Evolutionary conservation across 352 stramenopile genomes (phyloP).

Genomic region (Phytopythium montanum): DNA sequence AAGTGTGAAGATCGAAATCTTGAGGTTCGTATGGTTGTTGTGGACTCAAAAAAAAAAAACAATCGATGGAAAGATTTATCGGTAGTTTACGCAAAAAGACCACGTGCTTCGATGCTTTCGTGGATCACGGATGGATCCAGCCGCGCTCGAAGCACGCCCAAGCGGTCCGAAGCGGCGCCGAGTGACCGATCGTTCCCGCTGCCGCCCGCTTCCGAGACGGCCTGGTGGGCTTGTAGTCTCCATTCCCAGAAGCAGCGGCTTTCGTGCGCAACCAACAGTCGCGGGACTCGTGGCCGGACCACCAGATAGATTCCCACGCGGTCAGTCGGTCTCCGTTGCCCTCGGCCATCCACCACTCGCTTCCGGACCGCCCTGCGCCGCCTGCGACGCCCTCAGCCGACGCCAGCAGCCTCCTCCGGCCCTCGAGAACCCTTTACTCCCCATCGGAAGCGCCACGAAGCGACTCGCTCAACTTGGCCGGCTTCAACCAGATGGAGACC

Average conservation of each 20-base stretch:
- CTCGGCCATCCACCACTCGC: not conserved
- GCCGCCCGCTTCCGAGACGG: not conserved
- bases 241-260: slow-evolving; percentile 6
- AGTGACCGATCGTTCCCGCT: not conserved
- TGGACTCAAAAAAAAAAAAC: no score
- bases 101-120: no score
- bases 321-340: not conserved
- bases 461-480: no score
- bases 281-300: not conserved
- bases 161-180: not conserved
- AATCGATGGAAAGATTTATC: not conserved
- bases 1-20: no score
- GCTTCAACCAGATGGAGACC: slow-evolving; percentile 6
- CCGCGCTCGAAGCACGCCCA: not conserved
- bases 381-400: not conserved
- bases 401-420: not conserved
- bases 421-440: no score
- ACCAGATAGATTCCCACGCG: not conserved
- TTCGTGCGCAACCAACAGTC: slow-evolving; percentile 6
- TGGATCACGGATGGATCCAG: not conserved
- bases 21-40: no score
- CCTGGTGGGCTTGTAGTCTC: not conserved
- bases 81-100: not conserved
- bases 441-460: not conserved
- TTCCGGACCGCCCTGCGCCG: no score